Percentiles rank a stretch among this genome's conserved stretches.
phyloP scores from a whole-genome alignment of 2,329 filamentous ascomycete genomes.

The Monosporascus ibericus region DNA sequence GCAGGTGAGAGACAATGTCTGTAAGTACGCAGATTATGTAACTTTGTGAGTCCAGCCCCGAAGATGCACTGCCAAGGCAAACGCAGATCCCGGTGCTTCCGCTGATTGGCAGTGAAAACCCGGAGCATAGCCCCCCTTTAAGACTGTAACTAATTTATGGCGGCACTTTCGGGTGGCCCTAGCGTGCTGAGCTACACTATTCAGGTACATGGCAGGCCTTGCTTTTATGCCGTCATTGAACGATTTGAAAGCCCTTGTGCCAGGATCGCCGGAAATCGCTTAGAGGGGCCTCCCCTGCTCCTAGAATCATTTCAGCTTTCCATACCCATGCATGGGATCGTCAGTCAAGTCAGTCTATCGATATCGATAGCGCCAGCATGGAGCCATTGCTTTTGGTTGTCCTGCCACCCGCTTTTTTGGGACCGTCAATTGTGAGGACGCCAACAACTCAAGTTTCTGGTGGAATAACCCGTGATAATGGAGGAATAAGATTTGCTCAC shows the following conservation, averaged over 20 bases:
- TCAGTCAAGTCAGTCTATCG: not conserved
- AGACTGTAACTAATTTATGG: not conserved
- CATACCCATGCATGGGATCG: not conserved
- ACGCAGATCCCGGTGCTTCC: not conserved
- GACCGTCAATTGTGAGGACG: not conserved
- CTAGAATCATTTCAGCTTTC: not conserved
- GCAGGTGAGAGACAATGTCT: too few species aligned
- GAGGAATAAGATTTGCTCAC: too few species aligned
- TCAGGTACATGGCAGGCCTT: not conserved
- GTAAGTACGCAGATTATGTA: too few species aligned
- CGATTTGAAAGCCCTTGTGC: too few species aligned
- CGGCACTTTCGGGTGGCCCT: not conserved
- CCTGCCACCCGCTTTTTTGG: constrained; percentile 24
- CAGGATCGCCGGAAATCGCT: too few species aligned
- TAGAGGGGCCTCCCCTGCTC: too few species aligned
- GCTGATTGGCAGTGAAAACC: not conserved
- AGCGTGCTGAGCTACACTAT: not conserved
- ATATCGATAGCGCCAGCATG: constrained; percentile 1
- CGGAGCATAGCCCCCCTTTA: not conserved
- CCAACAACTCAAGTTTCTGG: not conserved
- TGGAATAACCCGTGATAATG: too few species aligned
- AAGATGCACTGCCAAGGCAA: too few species aligned
- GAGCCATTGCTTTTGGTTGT: constrained; percentile 21
- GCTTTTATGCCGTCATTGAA: too few species aligned
- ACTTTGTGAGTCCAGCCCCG: too few species aligned